Base-by-base conservation (phyloP, 495 filamentous ascomycete species). In the Penicillium cinerascens region DNA sequence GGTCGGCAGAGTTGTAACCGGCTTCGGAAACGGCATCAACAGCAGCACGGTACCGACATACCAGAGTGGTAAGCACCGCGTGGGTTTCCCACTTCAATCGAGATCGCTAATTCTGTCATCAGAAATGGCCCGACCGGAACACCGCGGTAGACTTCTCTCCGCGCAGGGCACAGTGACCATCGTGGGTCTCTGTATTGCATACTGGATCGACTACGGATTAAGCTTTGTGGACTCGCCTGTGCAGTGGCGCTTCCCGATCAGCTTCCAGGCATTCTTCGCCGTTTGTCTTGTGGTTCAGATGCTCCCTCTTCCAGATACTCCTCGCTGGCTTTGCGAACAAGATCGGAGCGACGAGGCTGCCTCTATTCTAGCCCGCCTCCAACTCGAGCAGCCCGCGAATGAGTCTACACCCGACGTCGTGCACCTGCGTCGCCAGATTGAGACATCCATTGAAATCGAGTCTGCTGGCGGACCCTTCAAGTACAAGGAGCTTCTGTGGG, bases 231-330 rank as follows among this genome's bases (percentile, higher is more conserved):
- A 67, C 5, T 77, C 76, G 1, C 64, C 73, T 2, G 61, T 76
- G 15, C 70, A 75, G 16, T 83, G 80, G 82, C 69, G 82, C 23
- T 75, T 85, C 44, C 81, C 81, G 0, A 70, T 85, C 13, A 78
- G 77, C 13, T 78, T 83, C 52, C 81, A 85, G 52, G 77, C 79
- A 50, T 60, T 85, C 52, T 83, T 85, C 61, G 78, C 81, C 23
- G 54, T 83, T 52, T 66, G 75, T 38, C 64, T 83, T 54, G 74
- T 79, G 35, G 50, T 79, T 27, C 76, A 80, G 29, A 84, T 87
- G 70, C 63, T 72, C 13, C 79, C 79, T 51, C 74, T 90, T 1
- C 88, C 86, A 5, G 88, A 84, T 60, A 79, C 78, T 38, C 73
- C 84, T 49, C 67, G 78, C 44, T 82, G 79, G 78, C 69, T 81